Evolutionary conservation across 495 filamentous ascomycete species (phyloP), one percentile per base, ranked within the genome.

Genomic region (Talaromyces liani): DNA sequence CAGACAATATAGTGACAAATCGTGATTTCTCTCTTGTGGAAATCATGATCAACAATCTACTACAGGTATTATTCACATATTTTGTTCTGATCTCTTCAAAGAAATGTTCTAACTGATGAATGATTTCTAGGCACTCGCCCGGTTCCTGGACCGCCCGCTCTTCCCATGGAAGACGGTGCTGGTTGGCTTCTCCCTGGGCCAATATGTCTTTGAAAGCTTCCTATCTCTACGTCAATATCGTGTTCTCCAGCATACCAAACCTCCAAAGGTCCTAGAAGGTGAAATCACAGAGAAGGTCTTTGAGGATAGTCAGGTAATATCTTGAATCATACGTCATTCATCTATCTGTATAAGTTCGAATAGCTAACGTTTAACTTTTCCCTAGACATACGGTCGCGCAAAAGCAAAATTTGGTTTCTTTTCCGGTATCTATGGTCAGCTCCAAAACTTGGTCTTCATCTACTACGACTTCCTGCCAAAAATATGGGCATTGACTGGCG

Each of bases 121-220:
- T 9, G 8, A 49, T 18, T 27, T 56, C 9, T 54, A 97, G 93
- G 88, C 91, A 80, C 85, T 98, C 63, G 90, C 91, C 68, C 83
- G 85, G 74, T 84, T 87, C 71, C 87, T 98, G 56, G 95, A 98
- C 81, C 86, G 90, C 68, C 93, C 94, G 60, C 79, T 88, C 67
- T 94, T 98, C 79, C 93, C 95, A 60, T 98, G 94, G 94, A 98
- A 98, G 87, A 87, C 84, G 71, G 85, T 98, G 64, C 91, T 98
- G 68, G 85, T 97, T 62, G 90, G 91, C 61, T 98, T 98, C 78
- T 93, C 92, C 10, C 65, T 97, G 64, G 89, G 85, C 54, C 92
- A 98, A 72, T 97, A 88, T 72, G 71, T 90, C 55, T 88, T 98
- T 66, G 94, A 98, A 70, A 85, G 87, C 59, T 88, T 91, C 71